Conservation (phyloP, 345 rosid genomes). For the Alliaria petiolata region DNA sequence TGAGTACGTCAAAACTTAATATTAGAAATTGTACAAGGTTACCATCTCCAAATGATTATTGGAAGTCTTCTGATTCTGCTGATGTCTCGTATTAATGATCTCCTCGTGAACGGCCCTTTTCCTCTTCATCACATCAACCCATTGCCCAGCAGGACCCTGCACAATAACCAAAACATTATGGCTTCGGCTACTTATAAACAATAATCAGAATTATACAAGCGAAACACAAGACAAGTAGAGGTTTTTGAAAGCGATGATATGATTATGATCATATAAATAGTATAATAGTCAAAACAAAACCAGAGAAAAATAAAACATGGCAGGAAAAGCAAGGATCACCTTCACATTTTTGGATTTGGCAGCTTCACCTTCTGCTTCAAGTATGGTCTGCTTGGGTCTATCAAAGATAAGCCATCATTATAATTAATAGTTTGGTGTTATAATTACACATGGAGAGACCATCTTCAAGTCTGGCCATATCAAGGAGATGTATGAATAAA, state of each 20-base stretch:
- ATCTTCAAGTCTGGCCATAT: background rate
- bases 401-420: conserved; percentile 29
- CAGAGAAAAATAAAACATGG: too few relatives aligned
- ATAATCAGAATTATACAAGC: too few relatives aligned
- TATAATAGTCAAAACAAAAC: background rate
- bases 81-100: conserved; percentile 63
- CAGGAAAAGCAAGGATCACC: conserved; percentile 37
- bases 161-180: conserved; percentile 23
- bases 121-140: conserved; percentile 95
- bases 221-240: background rate
- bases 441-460: background rate
- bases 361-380: conserved; percentile 97
- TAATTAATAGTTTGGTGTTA: background rate
- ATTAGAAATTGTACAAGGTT: conserved; percentile 1
- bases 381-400: conserved; percentile 95
- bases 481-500: too few relatives aligned
- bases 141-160: conserved; percentile 74
- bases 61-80: conserved; percentile 40
- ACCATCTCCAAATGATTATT: conserved; percentile 55
- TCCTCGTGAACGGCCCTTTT: conserved; percentile 82
- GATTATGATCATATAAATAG: background rate
- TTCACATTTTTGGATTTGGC: conserved; percentile 63
- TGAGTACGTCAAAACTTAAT: background rate
- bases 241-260: background rate
- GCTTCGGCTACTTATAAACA: background rate